Percentiles rank a stretch among this genome's conserved stretches.
Conservation (phyloP, 1,139 yeast species). For the Yamadazyma trypodendri region DNA sequence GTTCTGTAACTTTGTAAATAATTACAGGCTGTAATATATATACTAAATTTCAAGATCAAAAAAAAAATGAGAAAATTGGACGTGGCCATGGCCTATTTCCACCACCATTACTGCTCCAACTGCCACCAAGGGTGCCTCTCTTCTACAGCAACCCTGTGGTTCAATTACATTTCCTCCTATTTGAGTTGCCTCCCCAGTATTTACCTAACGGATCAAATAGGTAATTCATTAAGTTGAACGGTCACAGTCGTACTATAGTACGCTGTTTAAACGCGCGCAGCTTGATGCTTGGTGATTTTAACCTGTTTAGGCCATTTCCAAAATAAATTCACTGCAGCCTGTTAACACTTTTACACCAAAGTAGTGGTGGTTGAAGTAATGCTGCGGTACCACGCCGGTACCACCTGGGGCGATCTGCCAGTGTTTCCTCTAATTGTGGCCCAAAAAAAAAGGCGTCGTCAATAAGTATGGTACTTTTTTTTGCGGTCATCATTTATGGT, state of each 20-base stretch:
- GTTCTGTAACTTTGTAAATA: no score
- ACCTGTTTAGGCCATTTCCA: slow-evolving; percentile 1
- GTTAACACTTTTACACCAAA: no score
- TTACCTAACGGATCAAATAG: slow-evolving; percentile 1
- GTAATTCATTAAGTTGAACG: background rate
- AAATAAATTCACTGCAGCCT: slow-evolving; percentile 1
- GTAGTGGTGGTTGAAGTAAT: no score
- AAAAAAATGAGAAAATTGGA: no score
- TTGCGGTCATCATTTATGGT: slow-evolving; percentile 3
- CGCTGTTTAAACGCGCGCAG: background rate
- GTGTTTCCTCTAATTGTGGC: background rate
- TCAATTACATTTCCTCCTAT: background rate
- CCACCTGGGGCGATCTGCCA: no score
- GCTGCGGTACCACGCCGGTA: no score
- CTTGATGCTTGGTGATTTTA: background rate
- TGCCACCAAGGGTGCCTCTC: no score
- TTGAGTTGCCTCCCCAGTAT: background rate
- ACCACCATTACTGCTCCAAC: no score
- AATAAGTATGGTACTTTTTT: background rate
- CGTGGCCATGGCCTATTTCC: no score
- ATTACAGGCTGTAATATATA: no score
- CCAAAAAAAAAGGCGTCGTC: background rate
- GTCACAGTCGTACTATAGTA: background rate
- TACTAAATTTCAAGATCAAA: no score
- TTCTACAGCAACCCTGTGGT: no score